A percentile compares a stretch with the other conserved stretches of the same genome.
phyloP scores from a whole-genome alignment of 192 early-diverging fungal species.

The Martensiomyces pterosporus region DNA sequence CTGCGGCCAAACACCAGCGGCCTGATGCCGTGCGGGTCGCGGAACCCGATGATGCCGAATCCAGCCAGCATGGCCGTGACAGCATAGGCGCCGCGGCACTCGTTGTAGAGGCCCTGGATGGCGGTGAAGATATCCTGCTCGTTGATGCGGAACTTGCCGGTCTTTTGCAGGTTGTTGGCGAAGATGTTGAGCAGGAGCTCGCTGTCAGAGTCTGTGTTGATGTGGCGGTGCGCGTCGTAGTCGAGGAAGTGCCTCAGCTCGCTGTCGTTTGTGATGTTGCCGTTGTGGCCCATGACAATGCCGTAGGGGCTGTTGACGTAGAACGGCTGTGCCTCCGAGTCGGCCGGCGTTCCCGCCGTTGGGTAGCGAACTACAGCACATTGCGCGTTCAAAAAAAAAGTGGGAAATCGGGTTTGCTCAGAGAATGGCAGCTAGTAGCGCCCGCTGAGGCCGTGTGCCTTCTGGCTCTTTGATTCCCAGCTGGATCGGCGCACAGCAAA shows the following conservation, averaged over 20 bases:
- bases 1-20: slow-evolving; percentile 92
- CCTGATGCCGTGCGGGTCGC: slow-evolving; percentile 96
- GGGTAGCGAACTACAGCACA: slow-evolving; percentile 99
- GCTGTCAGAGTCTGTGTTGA: slow-evolving; percentile 99
- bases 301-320: slow-evolving; percentile 99
- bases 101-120: slow-evolving; percentile 73
- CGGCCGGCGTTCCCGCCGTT: slow-evolving; percentile 94
- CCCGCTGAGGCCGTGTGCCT: too few relatives aligned
- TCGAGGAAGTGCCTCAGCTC: slow-evolving; percentile 89
- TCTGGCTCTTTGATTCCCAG: too few relatives aligned
- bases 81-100: slow-evolving; percentile 91
- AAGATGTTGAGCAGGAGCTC: slow-evolving; percentile 97
- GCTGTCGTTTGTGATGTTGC: slow-evolving; percentile 92
- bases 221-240: slow-evolving; percentile 94
- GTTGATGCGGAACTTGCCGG: slow-evolving; percentile 94
- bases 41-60: slow-evolving; percentile 91
- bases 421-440: too few relatives aligned
- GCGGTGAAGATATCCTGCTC: slow-evolving; percentile 98
- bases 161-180: slow-evolving; percentile 94
- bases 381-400: slow-evolving; percentile 8
- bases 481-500: too few relatives aligned
- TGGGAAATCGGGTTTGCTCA: too few relatives aligned
- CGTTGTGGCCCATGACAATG: slow-evolving; percentile 95
- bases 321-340: slow-evolving; percentile 97
- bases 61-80: slow-evolving; percentile 96